These are phyloP conservation scores for Pseudopyricularia javanii DNA, from an alignment of 2,329 filamentous ascomycete genomes.

Conservation along the genomic window DNA sequence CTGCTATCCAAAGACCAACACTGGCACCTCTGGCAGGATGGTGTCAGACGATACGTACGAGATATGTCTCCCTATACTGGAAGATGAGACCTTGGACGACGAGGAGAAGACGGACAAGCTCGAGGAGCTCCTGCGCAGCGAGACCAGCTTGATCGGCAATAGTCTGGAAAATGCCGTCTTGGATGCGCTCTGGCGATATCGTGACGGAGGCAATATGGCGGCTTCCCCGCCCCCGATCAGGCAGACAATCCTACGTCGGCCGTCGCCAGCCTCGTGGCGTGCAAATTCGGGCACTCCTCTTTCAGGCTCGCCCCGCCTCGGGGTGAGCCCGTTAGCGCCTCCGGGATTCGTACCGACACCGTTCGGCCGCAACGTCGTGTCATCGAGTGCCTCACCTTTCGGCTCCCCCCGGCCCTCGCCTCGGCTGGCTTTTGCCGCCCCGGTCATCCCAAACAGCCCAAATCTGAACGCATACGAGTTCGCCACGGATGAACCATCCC, in stretches of 20 bases:
- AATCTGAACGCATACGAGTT: constrained; percentile 94
- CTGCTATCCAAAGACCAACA: not conserved
- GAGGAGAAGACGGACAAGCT: constrained; percentile 92
- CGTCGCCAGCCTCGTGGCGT: constrained; percentile 92
- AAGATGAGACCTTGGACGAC: constrained; percentile 72
- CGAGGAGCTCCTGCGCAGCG: constrained; percentile 71
- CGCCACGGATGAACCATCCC: constrained; percentile 67
- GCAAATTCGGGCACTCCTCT: constrained; percentile 60
- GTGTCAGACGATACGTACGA: constrained; percentile 89
- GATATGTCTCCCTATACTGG: constrained; percentile 76
- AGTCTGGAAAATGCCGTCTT: constrained; percentile 82
- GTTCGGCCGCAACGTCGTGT: constrained; percentile 65
- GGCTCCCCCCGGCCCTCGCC: constrained; percentile 89
- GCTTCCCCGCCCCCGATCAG: constrained; percentile 75
- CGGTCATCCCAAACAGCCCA: constrained; percentile 85
- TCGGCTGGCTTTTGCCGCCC: constrained; percentile 77
- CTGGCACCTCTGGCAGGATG: constrained; percentile 40
- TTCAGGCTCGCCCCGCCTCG: constrained; percentile 69
- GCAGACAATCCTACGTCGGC: constrained; percentile 78
- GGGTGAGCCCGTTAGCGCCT: constrained; percentile 71
- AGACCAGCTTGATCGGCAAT: constrained; percentile 63
- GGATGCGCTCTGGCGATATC: constrained; percentile 79
- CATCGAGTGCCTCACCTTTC: constrained; percentile 76
- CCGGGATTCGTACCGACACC: constrained; percentile 71
- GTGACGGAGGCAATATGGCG: constrained; percentile 50